These are phyloP conservation scores for Hygrophoropsis aurantiaca DNA, from an alignment of 768 basidiomycete genomes.

Conservation along the genomic window DNA sequence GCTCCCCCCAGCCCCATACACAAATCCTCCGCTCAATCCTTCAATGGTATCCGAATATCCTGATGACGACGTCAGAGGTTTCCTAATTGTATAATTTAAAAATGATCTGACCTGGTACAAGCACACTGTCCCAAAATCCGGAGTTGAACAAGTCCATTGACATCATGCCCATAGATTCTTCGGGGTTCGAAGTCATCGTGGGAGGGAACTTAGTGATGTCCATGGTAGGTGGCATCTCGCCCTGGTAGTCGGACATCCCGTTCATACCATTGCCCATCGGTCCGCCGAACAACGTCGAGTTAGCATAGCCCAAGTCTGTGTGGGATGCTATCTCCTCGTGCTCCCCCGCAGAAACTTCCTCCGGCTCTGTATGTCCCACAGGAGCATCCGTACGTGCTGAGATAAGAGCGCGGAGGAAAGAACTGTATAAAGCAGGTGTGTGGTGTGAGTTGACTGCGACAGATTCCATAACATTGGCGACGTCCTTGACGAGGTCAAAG, in stretches of 20 bases:
- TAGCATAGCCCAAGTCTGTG: slow-evolving; percentile 27
- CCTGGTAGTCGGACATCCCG: slow-evolving; percentile 56
- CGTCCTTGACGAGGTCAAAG: slow-evolving; percentile 70
- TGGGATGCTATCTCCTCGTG: slow-evolving; percentile 8
- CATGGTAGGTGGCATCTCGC: slow-evolving; percentile 83
- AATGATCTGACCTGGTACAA: slow-evolving; percentile 84
- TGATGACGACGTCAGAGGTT: slow-evolving; percentile 32
- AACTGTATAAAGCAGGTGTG: slow-evolving; percentile 87
- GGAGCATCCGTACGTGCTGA: slow-evolving; percentile 44
- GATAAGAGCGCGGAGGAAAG: slow-evolving; percentile 77
- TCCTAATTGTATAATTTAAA: too few species aligned
- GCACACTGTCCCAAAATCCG: slow-evolving; percentile 86
- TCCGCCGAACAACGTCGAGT: slow-evolving; percentile 15
- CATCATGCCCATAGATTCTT: slow-evolving; percentile 46
- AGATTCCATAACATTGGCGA: slow-evolving; percentile 76
- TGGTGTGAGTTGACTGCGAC: slow-evolving; percentile 79
- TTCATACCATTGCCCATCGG: slow-evolving; percentile 17
- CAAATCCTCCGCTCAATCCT: slow-evolving; percentile 81
- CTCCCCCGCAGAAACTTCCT: slow-evolving; percentile 29
- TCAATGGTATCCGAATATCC: slow-evolving; percentile 82
- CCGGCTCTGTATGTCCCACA: slow-evolving; percentile 13
- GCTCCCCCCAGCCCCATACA: slow-evolving; percentile 81
- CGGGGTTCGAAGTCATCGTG: slow-evolving; percentile 64
- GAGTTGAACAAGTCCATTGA: slow-evolving; percentile 83
- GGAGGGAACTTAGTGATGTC: slow-evolving; percentile 86